These are phyloP conservation scores for Myriosclerotinia scirpicola DNA, from an alignment of 2,329 filamentous ascomycete genomes.

Conservation along the genomic window DNA sequence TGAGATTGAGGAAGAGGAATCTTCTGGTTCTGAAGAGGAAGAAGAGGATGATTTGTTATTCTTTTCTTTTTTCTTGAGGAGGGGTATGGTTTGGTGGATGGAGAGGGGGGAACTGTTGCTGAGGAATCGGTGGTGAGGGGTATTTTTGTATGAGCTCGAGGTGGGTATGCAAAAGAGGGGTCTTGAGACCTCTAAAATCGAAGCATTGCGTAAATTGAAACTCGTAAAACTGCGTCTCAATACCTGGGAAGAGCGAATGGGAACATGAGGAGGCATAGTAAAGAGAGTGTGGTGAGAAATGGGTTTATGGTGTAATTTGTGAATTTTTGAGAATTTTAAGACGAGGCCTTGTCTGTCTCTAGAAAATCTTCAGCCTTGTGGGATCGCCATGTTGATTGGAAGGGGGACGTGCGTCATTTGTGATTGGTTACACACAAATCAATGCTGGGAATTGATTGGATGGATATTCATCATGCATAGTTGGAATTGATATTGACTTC, in stretches of 20 bases:
- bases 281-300: neutral
- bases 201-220: slow-evolving; percentile 4
- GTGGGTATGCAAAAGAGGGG: neutral
- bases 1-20: slow-evolving; percentile 11
- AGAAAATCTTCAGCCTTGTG: slow-evolving; percentile 24
- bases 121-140: slow-evolving; percentile 2
- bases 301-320: neutral
- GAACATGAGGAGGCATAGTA: slow-evolving; percentile 9
- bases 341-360: slow-evolving; percentile 24
- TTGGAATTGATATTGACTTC: no score
- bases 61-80: slow-evolving; percentile 35
- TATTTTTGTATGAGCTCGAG: neutral
- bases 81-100: slow-evolving; percentile 27
- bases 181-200: neutral
- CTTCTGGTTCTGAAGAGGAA: slow-evolving; percentile 21
- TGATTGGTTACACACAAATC: neutral
- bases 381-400: slow-evolving; percentile 11
- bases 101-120: slow-evolving; percentile 9
- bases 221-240: neutral
- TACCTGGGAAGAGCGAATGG: neutral
- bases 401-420: neutral
- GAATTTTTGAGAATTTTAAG: slow-evolving; percentile 20
- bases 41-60: slow-evolving; percentile 22
- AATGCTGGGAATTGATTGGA: neutral
- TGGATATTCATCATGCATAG: neutral